Percentiles rank a stretch among this genome's conserved stretches.
These are phyloP conservation scores for Cutaneotrichosporon sp. DNA, from an alignment of 1,284 basidiomycete species.

Conservation along the genomic window DNA sequence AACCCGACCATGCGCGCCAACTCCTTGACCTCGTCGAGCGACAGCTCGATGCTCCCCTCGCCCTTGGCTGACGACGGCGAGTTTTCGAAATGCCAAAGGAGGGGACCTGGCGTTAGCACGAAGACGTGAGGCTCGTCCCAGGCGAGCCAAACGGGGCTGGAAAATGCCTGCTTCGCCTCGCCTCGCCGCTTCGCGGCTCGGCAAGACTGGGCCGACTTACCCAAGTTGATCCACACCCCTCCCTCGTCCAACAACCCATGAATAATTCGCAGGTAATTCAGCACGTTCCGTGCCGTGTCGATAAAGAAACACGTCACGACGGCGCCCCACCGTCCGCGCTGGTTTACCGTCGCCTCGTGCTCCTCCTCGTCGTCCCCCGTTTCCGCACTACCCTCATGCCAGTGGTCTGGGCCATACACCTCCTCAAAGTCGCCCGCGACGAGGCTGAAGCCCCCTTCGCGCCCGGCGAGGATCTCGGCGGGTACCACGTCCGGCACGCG, in stretches of 20 bases:
- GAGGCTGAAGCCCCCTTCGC: conserved; percentile 59
- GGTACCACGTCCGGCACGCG: conserved; percentile 78
- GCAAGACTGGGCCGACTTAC: conserved; percentile 40
- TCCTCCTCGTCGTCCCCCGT: conserved; percentile 39
- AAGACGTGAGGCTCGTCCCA: too few species aligned
- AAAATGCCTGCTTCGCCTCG: too few species aligned
- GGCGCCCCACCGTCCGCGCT: conserved; percentile 75
- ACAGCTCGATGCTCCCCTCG: conserved; percentile 73
- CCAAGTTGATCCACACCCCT: conserved; percentile 87
- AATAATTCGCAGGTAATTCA: conserved; percentile 81
- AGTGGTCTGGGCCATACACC: conserved; percentile 60
- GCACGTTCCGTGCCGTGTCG: conserved; percentile 88
- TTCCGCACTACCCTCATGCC: conserved; percentile 9
- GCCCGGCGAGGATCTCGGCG: conserved; percentile 58
- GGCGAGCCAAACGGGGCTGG: too few species aligned
- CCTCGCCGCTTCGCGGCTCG: too few species aligned
- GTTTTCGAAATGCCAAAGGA: conserved; percentile 96
- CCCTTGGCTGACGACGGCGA: conserved; percentile 54
- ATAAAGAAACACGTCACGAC: conserved; percentile 97
- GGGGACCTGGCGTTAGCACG: conserved; percentile 58
- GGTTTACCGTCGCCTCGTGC: conserved; percentile 46
- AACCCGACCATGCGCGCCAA: conserved; percentile 76
- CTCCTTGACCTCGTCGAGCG: conserved; percentile 76
- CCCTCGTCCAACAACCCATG: conserved; percentile 71
- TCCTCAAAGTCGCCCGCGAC: conserved; percentile 93